Conservation (phyloP, 164 flowering plant genomes). For the Sextonia rubra region DNA sequence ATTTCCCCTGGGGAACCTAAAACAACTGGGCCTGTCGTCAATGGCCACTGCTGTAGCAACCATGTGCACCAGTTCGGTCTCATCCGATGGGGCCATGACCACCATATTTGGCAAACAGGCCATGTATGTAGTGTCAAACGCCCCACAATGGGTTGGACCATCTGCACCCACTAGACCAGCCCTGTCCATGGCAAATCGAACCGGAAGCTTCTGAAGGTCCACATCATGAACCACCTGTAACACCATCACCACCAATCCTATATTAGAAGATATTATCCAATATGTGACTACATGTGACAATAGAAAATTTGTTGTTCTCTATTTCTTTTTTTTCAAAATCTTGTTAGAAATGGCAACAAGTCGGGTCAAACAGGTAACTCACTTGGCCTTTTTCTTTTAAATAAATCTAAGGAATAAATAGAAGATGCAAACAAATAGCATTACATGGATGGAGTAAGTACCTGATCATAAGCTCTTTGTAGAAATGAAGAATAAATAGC, state of each 20-base stretch:
- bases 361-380: too few relatives aligned
- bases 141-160: conserved; percentile 57
- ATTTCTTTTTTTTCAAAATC: too few relatives aligned
- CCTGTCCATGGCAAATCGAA: conserved; percentile 48
- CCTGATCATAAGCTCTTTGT: conserved; percentile 57
- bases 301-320: too few relatives aligned
- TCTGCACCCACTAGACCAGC: conserved; percentile 61
- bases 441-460: neutral
- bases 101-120: conserved; percentile 62
- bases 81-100: conserved; percentile 53
- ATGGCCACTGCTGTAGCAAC: conserved; percentile 47
- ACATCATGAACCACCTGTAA: conserved; percentile 52
- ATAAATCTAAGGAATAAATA: too few relatives aligned
- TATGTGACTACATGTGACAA: too few relatives aligned
- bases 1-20: conserved; percentile 43
- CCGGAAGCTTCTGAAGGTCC: conserved; percentile 53
- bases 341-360: too few relatives aligned
- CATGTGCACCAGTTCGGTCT: conserved; percentile 46
- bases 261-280: too few relatives aligned
- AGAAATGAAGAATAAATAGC: conserved; percentile 53
- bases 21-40: conserved; percentile 45
- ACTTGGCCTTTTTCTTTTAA: too few relatives aligned
- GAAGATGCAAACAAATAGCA: too few relatives aligned
- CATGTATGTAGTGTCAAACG: conserved; percentile 50
- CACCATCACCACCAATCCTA: neutral